Base-by-base conservation (phyloP, 2,329 filamentous ascomycete species). In the Aspergillus sp. region DNA sequence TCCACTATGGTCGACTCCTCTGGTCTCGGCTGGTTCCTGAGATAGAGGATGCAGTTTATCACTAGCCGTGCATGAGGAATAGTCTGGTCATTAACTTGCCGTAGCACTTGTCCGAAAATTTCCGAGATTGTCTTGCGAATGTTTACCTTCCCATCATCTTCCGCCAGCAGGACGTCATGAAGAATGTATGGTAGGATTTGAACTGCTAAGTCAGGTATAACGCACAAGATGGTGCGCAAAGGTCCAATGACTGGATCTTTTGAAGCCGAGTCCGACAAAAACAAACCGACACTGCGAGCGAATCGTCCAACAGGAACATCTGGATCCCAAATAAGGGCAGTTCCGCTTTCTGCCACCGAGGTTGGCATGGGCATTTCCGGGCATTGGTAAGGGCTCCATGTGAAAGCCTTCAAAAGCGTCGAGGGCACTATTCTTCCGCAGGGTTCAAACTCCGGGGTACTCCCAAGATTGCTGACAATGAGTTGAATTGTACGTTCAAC, bases 111-210 rank as follows among this genome's bases (percentile, higher is more conserved):
- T 38, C 82, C 86, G 60, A 90, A 82, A 2, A 87, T 82, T 8
- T 80, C 78, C 0, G 93, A 96, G 1, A 97, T 72, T 7, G 78
- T 77, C 7, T 83, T 81, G 58, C 88, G 89, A 32, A 87, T 78
- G 1, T 75, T 78, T 63, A 86, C 84, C 27, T 87, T 83, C 41
- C 82, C 81, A 27, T 89, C 83, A n/a, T 84, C 76, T 68, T 94
- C 88, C 42, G 86, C 84, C 1, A 87, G 79, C 0, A 99, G 81
- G 15, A 92, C 87, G 44, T 96, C 81, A 75, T 99, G 96, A 3
- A 96, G 80, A 56, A 98, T 84, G 65, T 91, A 96, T 0, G 93
- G 92, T 53, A 98, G 88, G 0, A 91, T 81, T 44, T 87, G 84
- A 62, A 88, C 84, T 0, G 92, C 89, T 70, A 97, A 87, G 0